Base-by-base conservation (phyloP, 176 grass and related monocot species). In the sorghum (Sorghum bicolor) region DNA sequence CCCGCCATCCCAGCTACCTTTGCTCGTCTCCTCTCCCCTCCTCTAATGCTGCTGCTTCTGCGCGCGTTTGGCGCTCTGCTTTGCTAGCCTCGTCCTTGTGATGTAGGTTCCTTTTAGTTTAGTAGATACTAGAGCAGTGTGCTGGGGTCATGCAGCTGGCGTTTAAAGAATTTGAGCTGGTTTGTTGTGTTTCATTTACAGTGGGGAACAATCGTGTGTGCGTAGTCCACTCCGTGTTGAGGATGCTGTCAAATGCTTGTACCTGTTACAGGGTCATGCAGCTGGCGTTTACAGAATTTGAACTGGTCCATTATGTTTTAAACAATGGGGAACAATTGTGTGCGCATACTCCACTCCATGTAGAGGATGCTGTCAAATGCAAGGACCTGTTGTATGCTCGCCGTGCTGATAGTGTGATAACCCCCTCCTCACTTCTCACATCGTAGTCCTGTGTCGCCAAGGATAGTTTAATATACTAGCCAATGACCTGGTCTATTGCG, bases 351-450 rank as follows among this genome's bases (percentile, higher is more conserved):
- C 19, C n/a, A 2, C 48, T 70, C 25, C 7, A 22, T 53, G 3
- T 37, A 37, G 19, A 82, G 25, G 31, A 44, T 45, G 80, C 37
- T 73, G 67, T 30, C 68, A 17, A 82, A 72, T 73, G 37, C 28
- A 17, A 73, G 52, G 10, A 72, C 67, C 17, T 8, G 36, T 20
- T 57, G 8, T 2, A 44, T 20, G n/a, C 75, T 19, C 64, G 41
- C 66, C 75, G 5, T 34, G 66, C 57, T 25, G 57, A 78, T 74
- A 17, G 78, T 82, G 88, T 73, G 88, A 86, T 44, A 12, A 24
- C 29, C 61, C 47, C 57, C 64, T 29, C 22, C 17, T 19, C 72
- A 37, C 1, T 29, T 41, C 12, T 19, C 33, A 10, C 2, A 1
- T 30, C 20, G 0, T 44, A 14, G 7, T 70, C 17, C 16, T 85